Percentiles rank a stretch among this genome's conserved stretches.
These are phyloP conservation scores for Psophocarpus tetragonolobus DNA, from an alignment of 306 rosid species.

Conservation along the genomic window DNA sequence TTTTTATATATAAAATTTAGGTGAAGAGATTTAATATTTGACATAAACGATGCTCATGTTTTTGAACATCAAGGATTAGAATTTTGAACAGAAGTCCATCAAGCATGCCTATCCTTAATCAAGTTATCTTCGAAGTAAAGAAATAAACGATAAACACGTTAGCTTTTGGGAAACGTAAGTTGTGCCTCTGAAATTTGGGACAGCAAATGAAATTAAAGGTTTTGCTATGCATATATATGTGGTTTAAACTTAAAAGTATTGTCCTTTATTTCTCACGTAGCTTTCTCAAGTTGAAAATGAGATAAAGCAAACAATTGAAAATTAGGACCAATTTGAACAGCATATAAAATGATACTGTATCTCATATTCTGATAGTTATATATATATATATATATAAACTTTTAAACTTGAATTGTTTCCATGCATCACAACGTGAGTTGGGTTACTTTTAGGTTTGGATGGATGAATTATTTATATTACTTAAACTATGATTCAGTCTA, in stretches of 20 bases:
- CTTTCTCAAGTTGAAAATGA: neutral
- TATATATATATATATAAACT: neutral
- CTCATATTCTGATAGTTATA: neutral
- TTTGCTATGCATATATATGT: neutral
- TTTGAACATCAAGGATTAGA: neutral
- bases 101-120: neutral
- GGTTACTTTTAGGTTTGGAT: neutral
- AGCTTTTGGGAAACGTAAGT: conserved; percentile 7
- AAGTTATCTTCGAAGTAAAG: conserved; percentile 10
- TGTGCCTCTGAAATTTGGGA: neutral
- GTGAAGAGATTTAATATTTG: too few species aligned
- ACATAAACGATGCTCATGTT: neutral
- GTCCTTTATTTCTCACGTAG: neutral
- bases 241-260: neutral
- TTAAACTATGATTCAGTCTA: too few species aligned
- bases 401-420: neutral
- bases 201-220: neutral
- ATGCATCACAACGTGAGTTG: neutral
- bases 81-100: neutral
- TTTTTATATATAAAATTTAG: too few species aligned
- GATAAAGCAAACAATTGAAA: neutral
- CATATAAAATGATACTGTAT: neutral
- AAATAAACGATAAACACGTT: conserved; percentile 14
- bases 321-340: neutral
- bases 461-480: neutral